Conservation (phyloP, 2,329 filamentous ascomycete genomes). For the Colletotrichum chrysophilum region DNA sequence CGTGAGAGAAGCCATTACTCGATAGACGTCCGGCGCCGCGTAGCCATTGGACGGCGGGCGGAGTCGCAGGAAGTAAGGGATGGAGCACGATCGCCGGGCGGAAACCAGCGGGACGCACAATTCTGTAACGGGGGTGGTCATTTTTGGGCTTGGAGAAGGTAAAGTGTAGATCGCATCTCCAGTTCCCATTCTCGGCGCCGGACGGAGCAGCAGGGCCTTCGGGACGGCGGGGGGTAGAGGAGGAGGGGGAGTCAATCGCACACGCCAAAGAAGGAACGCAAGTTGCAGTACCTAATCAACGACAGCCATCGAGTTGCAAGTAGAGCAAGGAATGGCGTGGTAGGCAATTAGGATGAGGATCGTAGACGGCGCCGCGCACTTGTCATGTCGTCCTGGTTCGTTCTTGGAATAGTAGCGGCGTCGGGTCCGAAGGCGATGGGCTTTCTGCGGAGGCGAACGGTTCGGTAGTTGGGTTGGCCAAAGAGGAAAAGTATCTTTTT, state of each 20-base stretch:
- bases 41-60: neutral
- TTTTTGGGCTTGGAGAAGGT: neutral
- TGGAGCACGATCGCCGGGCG: conserved; percentile 15
- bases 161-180: neutral
- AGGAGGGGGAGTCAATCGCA: neutral
- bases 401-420: conserved; percentile 12
- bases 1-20: neutral
- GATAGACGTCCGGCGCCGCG: neutral
- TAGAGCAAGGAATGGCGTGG: neutral
- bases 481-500: neutral
- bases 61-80: neutral
- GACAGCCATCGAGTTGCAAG: neutral
- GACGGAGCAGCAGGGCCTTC: neutral
- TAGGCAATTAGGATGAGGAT: neutral
- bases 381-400: neutral
- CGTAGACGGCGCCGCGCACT: neutral
- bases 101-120: conserved; percentile 13
- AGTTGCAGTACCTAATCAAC: neutral
- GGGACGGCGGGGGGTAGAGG: neutral
- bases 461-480: neutral
- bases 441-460: neutral
- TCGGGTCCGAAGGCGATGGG: conserved; percentile 1
- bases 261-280: neutral
- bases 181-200: neutral
- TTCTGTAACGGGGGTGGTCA: neutral